These are phyloP conservation scores for Podospora didyma DNA, from an alignment of 495 filamentous ascomycete genomes.

Conservation along the genomic window DNA sequence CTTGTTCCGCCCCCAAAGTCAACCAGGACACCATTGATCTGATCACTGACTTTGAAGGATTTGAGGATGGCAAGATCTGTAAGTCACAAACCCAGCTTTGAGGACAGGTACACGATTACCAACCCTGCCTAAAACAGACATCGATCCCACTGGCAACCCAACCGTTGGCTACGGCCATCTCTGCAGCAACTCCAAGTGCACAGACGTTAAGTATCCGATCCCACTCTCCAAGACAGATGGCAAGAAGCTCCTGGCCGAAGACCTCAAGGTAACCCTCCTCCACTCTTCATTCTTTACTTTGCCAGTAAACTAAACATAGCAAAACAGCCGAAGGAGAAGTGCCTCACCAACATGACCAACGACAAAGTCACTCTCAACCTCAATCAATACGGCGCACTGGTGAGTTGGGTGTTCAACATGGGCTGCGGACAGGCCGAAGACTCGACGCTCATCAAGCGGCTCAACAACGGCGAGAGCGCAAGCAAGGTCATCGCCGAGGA, in stretches of 20 bases:
- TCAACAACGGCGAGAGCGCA: constrained; percentile 43
- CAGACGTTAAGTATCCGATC: constrained; percentile 41
- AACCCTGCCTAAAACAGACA: constrained; percentile 14
- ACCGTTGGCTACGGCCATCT: constrained; percentile 53
- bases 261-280: constrained; percentile 31
- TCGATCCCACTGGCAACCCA: constrained; percentile 42
- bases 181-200: constrained; percentile 37
- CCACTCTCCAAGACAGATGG: constrained; percentile 40
- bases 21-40: constrained; percentile 18
- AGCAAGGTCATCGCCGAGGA: constrained; percentile 39
- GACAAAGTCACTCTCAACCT: constrained; percentile 37
- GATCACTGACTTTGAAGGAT: constrained; percentile 19
- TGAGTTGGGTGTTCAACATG: constrained; percentile 48
- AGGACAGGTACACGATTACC: neutral
- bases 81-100: neutral
- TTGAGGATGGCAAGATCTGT: constrained; percentile 11
- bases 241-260: constrained; percentile 36
- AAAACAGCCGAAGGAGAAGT: constrained; percentile 17
- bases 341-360: constrained; percentile 35
- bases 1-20: constrained; percentile 5
- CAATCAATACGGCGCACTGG: constrained; percentile 49
- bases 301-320: neutral
- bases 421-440: constrained; percentile 42
- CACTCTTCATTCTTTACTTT: neutral
- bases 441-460: constrained; percentile 38